A percentile compares a stretch with the other conserved stretches of the same genome.
phyloP scores from a whole-genome alignment of 176 grass and related monocot species.

The Elaeis guineensis region DNA sequence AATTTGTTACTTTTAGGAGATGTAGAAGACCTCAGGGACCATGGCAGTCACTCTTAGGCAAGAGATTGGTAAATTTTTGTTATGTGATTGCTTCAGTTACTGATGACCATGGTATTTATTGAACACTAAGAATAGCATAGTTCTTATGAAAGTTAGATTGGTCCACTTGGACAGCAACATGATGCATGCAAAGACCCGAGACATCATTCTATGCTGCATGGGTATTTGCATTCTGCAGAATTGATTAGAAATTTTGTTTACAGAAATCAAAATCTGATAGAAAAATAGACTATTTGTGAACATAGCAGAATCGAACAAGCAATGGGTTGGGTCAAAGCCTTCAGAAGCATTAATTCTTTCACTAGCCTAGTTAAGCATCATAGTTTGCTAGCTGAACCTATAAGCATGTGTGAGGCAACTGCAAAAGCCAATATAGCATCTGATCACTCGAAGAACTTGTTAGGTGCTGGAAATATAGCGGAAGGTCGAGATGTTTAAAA shows the following conservation, averaged over 20 bases:
- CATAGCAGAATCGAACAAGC: conserved; percentile 23
- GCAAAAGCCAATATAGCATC: conserved; percentile 72
- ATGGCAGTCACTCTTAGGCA: conserved; percentile 52
- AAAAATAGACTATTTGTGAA: conserved; percentile 17
- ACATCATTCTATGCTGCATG: conserved; percentile 86
- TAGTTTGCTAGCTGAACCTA: conserved; percentile 64
- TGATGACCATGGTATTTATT: not conserved
- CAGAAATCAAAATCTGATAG: conserved; percentile 16
- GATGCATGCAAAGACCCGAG: conserved; percentile 61
- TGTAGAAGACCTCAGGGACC: conserved; percentile 61
- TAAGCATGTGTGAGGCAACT: conserved; percentile 63
- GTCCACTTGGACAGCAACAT: conserved; percentile 54
- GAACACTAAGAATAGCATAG: too few species aligned
- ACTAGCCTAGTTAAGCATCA: conserved; percentile 52
- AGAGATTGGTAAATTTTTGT: conserved; percentile 3
- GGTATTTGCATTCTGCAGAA: conserved; percentile 65
- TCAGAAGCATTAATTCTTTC: conserved; percentile 48
- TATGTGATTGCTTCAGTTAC: not conserved
- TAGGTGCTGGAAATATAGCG: too few species aligned
- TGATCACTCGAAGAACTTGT: conserved; percentile 60
- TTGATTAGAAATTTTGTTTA: conserved; percentile 33
- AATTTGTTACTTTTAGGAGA: conserved; percentile 40
- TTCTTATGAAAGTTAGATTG: too few species aligned
- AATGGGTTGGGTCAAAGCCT: conserved; percentile 24
- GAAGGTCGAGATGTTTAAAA: too few species aligned